A percentile compares a stretch with the other conserved stretches of the same genome.
Evolutionary conservation across 1,284 basidiomycete genomes (phyloP).

Genomic region (Ustilago vetiveriae): DNA sequence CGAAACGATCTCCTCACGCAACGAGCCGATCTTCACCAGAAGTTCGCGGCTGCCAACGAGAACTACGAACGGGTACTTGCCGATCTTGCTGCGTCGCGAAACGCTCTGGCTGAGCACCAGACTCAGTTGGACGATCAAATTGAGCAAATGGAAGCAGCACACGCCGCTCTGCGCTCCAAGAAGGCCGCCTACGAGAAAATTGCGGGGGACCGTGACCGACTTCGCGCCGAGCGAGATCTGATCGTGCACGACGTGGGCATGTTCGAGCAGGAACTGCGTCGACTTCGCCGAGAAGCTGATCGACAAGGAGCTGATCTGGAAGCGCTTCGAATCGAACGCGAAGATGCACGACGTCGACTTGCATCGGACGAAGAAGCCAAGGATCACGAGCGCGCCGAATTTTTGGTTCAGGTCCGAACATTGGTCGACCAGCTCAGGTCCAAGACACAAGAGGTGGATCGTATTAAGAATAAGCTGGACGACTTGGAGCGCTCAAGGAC

Average conservation of each 20-base stretch:
- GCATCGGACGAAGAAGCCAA: conserved; percentile 18
- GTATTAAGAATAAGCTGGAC: conserved; percentile 38
- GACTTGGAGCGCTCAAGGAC: conserved; percentile 15
- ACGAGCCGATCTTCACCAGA: conserved; percentile 37
- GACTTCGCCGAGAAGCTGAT: conserved; percentile 42
- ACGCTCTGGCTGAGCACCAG: conserved; percentile 46
- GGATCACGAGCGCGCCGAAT: conserved; percentile 23
- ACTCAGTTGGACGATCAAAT: conserved; percentile 57
- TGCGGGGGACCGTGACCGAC: conserved; percentile 45
- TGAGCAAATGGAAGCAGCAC: conserved; percentile 45
- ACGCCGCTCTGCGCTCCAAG: conserved; percentile 37
- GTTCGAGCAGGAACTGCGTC: conserved; percentile 49
- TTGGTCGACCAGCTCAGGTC: conserved; percentile 37
- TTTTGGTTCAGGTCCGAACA: conserved; percentile 26
- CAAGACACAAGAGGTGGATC: conserved; percentile 26
- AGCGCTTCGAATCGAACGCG: conserved; percentile 33
- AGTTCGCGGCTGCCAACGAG: conserved; percentile 41
- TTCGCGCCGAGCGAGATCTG: conserved; percentile 38
- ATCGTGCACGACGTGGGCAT: conserved; percentile 50
- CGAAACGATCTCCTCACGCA: conserved; percentile 40
- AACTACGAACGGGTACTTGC: conserved; percentile 34
- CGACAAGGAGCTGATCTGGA: conserved; percentile 50
- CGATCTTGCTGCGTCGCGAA: conserved; percentile 34
- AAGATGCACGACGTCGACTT: conserved; percentile 22
- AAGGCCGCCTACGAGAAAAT: conserved; percentile 35